Evolutionary conservation across 306 rosid species (phyloP), one percentile per base, ranked within the genome.

Genomic region (Luffa acutangula): DNA sequence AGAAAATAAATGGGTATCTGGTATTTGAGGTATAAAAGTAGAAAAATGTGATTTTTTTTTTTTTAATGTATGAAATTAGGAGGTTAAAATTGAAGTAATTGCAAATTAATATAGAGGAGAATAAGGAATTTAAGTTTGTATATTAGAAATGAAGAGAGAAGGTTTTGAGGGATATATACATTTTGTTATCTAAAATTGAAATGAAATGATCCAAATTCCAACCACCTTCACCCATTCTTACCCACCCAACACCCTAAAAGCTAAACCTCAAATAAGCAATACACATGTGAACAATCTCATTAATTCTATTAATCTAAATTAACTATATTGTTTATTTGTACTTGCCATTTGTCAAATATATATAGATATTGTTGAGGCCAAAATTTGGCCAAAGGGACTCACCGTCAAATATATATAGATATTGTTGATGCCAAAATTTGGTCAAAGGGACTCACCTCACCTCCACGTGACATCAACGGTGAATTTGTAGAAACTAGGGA

Each of bases 151-250:
- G 52, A 48, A 49, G 54, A 49, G 54, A 49, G 54, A 49, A 49
- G 54, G 18, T 53, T 53, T 53, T 53, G 1, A 15, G 58, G 20
- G 58, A 53, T 53, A 53, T 15, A 53, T 53, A 15, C 20, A 53
- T 53, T 53, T 53, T 53, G 58, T 53, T 53, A 53, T 14, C 20
- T 53, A 17, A 14, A 53, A 49, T 49, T 53, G 6, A 53, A 15
- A 56, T 2, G 6, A 56, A 7, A 56, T 5, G 11, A 56, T 56
- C 66, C 39, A 60, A 60, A 53, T 18, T 54, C 60, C 60, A 54
- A 54, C 69, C 69, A 62, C 69, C 72, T 88, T 88, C 97, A 93
- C 90, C 97, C 94, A 86, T 91, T 86, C 85, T 90, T 85, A 93
- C 87, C 98, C 87, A 93, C 98, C 91, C 72, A 64, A 64, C 12